A percentile compares a stretch with the other conserved stretches of the same genome.
These are phyloP conservation scores for Cutaneotrichosporon arboriforme DNA, from an alignment of 1,284 basidiomycete genomes.

Conservation along the genomic window DNA sequence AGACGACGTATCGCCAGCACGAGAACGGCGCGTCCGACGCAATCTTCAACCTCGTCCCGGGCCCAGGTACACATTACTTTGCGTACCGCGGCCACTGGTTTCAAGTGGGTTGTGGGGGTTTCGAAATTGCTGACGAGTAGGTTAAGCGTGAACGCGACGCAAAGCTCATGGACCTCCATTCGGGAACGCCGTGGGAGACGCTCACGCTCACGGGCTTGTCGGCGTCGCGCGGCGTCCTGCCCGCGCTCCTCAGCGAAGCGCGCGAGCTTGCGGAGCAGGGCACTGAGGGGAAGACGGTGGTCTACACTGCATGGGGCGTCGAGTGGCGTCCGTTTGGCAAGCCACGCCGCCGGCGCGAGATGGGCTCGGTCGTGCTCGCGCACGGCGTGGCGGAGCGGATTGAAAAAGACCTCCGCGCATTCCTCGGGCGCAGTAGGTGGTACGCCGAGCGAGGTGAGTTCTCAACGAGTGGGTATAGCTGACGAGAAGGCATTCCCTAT, in stretches of 20 bases:
- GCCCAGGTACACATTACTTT: slow-evolving; percentile 91
- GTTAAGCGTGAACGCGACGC: slow-evolving; percentile 88
- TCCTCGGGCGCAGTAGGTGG: slow-evolving; percentile 81
- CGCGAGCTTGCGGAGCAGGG: slow-evolving; percentile 76
- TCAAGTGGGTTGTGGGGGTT: slow-evolving; percentile 61
- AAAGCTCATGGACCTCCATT: slow-evolving; percentile 83
- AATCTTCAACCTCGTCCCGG: slow-evolving; percentile 87
- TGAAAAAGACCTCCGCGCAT: slow-evolving; percentile 71
- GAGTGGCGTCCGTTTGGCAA: slow-evolving; percentile 97
- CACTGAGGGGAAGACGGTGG: slow-evolving; percentile 90
- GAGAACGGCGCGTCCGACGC: slow-evolving; percentile 83
- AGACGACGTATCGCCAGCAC: slow-evolving; percentile 80
- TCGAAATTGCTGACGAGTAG: slow-evolving; percentile 48
- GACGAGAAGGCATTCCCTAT: slow-evolving; percentile 85
- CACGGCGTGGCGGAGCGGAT: slow-evolving; percentile 73
- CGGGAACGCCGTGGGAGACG: slow-evolving; percentile 95
- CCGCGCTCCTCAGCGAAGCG: slow-evolving; percentile 76
- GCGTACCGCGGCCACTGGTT: slow-evolving; percentile 81
- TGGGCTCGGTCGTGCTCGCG: slow-evolving; percentile 89
- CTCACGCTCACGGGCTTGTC: slow-evolving; percentile 90
- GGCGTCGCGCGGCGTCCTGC: slow-evolving; percentile 73
- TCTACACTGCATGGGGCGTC: slow-evolving; percentile 92
- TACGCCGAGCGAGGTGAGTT: slow-evolving; percentile 86
- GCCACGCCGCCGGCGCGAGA: slow-evolving; percentile 77
- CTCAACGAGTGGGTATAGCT: not conserved